Evolutionary conservation across 306 rosid genomes (phyloP), one percentile per base, ranked within the genome.

Genomic region (Crotalaria pallida): DNA sequence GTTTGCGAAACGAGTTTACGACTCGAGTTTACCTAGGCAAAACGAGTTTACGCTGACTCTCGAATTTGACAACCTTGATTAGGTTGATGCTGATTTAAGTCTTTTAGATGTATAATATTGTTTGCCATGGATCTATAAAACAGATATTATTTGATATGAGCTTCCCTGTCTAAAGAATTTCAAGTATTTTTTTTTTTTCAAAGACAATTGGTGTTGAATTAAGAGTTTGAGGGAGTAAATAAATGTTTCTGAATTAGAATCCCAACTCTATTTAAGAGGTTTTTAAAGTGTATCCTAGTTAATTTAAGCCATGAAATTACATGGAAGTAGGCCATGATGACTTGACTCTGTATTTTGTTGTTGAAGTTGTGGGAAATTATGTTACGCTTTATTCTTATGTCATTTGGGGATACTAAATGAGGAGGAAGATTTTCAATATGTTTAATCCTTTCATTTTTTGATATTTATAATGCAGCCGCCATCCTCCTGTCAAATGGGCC

Each of bases 401-500:
- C 60, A 24, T 55, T 55, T 12, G 9, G 16, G 58, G 58, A 52
- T 31, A 52, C 26, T 22, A 55, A 24, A 55, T 24, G 60, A 55
- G 3, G 36, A 23, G 43, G 21, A 56, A 41, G 56, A 70, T 56
- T 47, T 29, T 31, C n/a, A 23, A 9, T 31, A 38, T 45, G 52
- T 9, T 13, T 27, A 9, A 31, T 44, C 4, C 26, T 44, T 59
- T 11, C 31, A 5, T 47, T 58, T 2, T 60, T 33, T 19, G 13
- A 29, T 3, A 33, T 33, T 16, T 38, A 16, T 50, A 38, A 38
- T 76, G 23, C 75, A 88, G 94, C 71, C 85, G 90, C 7, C 88
- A 85, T 71, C 94, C 94, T 10, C 38, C 55, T n/a, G 83, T 83
- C 62, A 81, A 76, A 73, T 88, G 90, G 88, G 88, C 90, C 24